phyloP scores from a whole-genome alignment of 768 basidiomycete genomes.

The Kwoniella newhampshirensis region DNA sequence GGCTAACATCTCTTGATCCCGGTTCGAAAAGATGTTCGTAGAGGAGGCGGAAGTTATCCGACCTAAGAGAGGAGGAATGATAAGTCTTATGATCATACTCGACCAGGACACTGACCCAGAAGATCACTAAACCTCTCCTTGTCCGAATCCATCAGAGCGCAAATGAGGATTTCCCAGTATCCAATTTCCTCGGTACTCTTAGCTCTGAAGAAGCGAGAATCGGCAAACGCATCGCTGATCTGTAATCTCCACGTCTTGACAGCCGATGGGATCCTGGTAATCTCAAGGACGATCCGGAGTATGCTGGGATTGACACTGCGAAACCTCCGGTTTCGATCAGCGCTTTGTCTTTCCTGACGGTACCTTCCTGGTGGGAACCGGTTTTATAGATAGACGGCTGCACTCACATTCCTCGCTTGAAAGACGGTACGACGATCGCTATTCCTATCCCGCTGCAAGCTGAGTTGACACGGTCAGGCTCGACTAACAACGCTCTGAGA shows the following conservation, averaged over 20 bases:
- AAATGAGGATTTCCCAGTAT: slow-evolving; percentile 74
- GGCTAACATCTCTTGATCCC: slow-evolving; percentile 87
- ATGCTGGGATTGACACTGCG: slow-evolving; percentile 62
- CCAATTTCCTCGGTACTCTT: slow-evolving; percentile 53
- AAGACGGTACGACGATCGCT: slow-evolving; percentile 74
- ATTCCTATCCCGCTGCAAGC: slow-evolving; percentile 80
- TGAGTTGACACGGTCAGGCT: slow-evolving; percentile 77
- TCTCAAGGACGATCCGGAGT: slow-evolving; percentile 69
- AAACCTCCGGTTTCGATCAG: background rate
- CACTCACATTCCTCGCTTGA: slow-evolving; percentile 71
- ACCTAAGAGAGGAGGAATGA: slow-evolving; percentile 25
- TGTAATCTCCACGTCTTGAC: slow-evolving; percentile 81
- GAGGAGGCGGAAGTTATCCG: slow-evolving; percentile 77
- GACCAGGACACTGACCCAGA: slow-evolving; percentile 74
- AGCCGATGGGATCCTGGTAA: slow-evolving; percentile 73
- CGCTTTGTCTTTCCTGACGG: background rate
- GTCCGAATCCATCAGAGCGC: slow-evolving; percentile 77
- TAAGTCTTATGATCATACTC: too few relatives aligned
- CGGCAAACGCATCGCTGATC: slow-evolving; percentile 77
- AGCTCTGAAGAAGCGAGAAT: slow-evolving; percentile 71
- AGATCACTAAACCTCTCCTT: slow-evolving; percentile 82
- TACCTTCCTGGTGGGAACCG: too few relatives aligned
- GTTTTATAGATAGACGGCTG: background rate
- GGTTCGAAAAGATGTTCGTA: slow-evolving; percentile 92
- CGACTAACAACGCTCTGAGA: slow-evolving; percentile 73